These are phyloP conservation scores for Hygrophoropsis aurantiaca DNA, from an alignment of 768 basidiomycete species.

Conservation along the genomic window DNA sequence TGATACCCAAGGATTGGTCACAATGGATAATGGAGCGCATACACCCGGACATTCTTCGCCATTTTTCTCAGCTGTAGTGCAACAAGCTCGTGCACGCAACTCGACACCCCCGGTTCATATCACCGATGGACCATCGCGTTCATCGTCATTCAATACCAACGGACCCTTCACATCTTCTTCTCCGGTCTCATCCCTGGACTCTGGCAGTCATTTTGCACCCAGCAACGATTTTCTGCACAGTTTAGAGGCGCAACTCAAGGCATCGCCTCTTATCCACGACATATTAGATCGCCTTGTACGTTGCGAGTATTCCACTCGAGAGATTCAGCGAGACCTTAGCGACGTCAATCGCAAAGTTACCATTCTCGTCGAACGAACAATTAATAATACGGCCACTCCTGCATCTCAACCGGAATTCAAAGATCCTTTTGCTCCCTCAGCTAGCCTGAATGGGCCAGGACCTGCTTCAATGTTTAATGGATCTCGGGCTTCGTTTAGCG, in stretches of 20 bases:
- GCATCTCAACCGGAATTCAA: constrained; percentile 71
- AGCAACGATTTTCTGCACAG: constrained; percentile 45
- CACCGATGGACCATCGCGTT: constrained; percentile 30
- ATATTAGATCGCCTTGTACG: constrained; percentile 72
- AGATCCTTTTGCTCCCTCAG: constrained; percentile 65
- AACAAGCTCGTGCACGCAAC: constrained; percentile 37
- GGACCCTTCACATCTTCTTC: constrained; percentile 62
- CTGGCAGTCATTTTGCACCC: constrained; percentile 61
- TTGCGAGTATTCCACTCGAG: constrained; percentile 66
- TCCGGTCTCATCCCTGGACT: constrained; percentile 77
- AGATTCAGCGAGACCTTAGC: constrained; percentile 71
- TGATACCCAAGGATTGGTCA: constrained; percentile 41
- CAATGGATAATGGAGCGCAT: constrained; percentile 24
- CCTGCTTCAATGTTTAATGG: constrained; percentile 34
- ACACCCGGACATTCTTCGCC: constrained; percentile 28
- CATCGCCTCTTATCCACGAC: constrained; percentile 74
- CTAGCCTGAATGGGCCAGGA: constrained; percentile 32
- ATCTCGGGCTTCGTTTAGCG: constrained; percentile 62
- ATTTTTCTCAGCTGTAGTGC: constrained; percentile 40
- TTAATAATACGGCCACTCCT: constrained; percentile 28
- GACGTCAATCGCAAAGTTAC: constrained; percentile 80
- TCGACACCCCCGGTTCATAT: constrained; percentile 48
- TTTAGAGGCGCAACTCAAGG: constrained; percentile 74
- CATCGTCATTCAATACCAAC: constrained; percentile 43
- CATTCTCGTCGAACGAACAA: constrained; percentile 67